These are phyloP conservation scores for Boletellus deceptivus DNA, from an alignment of 1,284 basidiomycete species.

Conservation along the genomic window DNA sequence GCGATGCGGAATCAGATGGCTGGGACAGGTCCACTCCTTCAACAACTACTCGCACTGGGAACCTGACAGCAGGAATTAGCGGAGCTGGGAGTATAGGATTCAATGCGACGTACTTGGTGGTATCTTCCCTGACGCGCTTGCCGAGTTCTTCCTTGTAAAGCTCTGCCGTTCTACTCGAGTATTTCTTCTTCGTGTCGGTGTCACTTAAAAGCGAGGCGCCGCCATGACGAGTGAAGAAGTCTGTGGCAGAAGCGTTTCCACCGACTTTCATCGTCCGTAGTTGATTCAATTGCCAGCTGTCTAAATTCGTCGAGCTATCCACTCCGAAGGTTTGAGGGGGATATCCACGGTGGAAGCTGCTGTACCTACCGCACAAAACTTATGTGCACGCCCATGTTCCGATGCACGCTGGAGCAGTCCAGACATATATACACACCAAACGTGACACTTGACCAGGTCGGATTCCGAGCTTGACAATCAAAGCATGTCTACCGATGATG, in stretches of 20 bases:
- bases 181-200: slow-evolving; percentile 86
- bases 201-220: slow-evolving; percentile 70
- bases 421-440: slow-evolving; percentile 98
- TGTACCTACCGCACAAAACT: slow-evolving; percentile 86
- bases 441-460: slow-evolving; percentile 96
- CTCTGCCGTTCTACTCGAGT: slow-evolving; percentile 79
- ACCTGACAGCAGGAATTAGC: slow-evolving; percentile 44
- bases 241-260: slow-evolving; percentile 86
- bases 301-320: slow-evolving; percentile 90
- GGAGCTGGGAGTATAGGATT: background rate
- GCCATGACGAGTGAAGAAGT: slow-evolving; percentile 90
- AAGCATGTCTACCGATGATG: slow-evolving; percentile 76
- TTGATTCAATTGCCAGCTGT: slow-evolving; percentile 91
- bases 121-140: slow-evolving; percentile 80
- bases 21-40: slow-evolving; percentile 66
- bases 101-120: slow-evolving; percentile 48
- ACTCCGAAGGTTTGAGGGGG: slow-evolving; percentile 17
- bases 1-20: slow-evolving; percentile 37
- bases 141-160: slow-evolving; percentile 93
- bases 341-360: background rate
- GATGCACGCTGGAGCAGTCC: slow-evolving; percentile 93
- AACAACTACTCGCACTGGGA: slow-evolving; percentile 72
- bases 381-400: slow-evolving; percentile 98
- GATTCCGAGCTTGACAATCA: slow-evolving; percentile 95
- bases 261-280: slow-evolving; percentile 96